Evolutionary conservation across 306 rosid genomes (phyloP).

Genomic region (Ormosia semicastrata): DNA sequence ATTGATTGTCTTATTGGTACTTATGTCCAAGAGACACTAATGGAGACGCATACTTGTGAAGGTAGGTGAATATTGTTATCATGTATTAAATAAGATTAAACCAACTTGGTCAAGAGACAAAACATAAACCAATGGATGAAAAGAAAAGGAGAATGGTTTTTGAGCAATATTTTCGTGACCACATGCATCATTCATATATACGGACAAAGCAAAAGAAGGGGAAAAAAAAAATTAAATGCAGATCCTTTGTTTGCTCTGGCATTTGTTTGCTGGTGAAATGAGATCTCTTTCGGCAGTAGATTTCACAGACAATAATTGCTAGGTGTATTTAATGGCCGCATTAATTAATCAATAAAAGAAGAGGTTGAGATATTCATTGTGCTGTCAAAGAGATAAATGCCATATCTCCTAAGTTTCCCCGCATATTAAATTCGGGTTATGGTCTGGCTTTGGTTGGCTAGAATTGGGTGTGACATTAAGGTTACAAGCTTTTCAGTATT

Average conservation of each 20-base stretch:
- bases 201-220: neutral
- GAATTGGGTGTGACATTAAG: neutral
- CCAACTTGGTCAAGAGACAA: neutral
- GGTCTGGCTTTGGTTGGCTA: neutral
- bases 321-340: neutral
- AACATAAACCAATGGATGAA: neutral
- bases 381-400: neutral
- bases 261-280: neutral
- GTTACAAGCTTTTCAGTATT: neutral
- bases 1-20: neutral
- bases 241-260: neutral
- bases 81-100: neutral
- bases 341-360: neutral
- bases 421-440: neutral
- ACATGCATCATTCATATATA: neutral
- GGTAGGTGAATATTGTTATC: neutral
- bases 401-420: neutral
- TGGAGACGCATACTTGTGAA: slow-evolving; percentile 14
- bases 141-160: neutral
- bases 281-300: neutral
- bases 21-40: neutral
- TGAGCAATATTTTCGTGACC: neutral
- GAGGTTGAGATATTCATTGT: neutral
- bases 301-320: neutral
- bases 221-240: neutral